Conservation (phyloP, 305 asterid species). For the Solanum hybrid region DNA sequence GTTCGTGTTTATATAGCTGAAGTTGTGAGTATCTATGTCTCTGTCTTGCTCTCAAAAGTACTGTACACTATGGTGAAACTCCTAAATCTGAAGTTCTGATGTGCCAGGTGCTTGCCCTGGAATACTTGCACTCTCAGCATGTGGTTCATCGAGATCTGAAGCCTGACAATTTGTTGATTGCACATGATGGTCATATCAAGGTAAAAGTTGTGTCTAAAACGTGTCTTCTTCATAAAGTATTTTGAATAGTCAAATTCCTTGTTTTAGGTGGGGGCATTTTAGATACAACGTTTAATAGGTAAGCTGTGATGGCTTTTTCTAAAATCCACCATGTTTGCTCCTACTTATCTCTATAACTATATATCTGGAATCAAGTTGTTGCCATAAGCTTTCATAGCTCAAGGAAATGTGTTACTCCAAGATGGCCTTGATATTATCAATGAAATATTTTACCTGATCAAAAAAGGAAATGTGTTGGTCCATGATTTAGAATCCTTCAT, state of each 20-base stretch:
- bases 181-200: constrained; percentile 99
- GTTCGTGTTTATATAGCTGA: constrained; percentile 97
- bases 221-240: background rate
- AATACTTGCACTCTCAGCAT: constrained; percentile 80
- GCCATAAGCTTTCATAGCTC: background rate
- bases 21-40: constrained; percentile 62
- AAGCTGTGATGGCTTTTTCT: background rate
- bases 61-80: background rate
- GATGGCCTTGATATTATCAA: background rate
- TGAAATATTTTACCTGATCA: background rate
- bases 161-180: constrained; percentile 98
- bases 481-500: background rate
- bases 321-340: background rate
- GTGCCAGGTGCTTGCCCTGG: constrained; percentile 96
- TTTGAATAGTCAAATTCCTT: background rate
- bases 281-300: background rate
- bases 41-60: constrained; percentile 4
- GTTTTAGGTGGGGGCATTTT: background rate
- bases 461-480: background rate
- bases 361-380: background rate
- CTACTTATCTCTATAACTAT: background rate
- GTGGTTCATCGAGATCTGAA: constrained; percentile 99
- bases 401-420: background rate
- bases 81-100: constrained; percentile 18
- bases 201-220: constrained; percentile 20